Conservation (phyloP, 2,329 filamentous ascomycete species). For the Gaeumannomyces tritici region DNA sequence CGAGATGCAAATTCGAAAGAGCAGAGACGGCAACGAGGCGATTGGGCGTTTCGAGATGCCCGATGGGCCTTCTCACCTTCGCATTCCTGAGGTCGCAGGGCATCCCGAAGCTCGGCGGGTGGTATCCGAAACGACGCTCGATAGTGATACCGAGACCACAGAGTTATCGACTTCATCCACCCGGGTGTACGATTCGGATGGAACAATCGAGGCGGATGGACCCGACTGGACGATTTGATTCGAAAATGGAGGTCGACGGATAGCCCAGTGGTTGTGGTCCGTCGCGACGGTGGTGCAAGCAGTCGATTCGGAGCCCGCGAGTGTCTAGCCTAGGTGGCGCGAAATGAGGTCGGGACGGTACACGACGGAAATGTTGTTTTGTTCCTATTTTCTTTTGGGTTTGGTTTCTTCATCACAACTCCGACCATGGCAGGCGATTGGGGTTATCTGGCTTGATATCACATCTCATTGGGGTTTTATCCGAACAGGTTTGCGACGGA, state of each 20-base stretch:
- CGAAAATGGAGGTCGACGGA: not conserved
- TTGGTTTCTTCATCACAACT: not conserved
- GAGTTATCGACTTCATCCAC: not conserved
- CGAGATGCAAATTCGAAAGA: not conserved
- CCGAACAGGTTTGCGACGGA: not conserved
- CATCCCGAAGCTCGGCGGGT: no score
- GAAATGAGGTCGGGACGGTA: not conserved
- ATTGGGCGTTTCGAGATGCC: no score
- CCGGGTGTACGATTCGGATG: not conserved
- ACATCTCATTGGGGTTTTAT: not conserved
- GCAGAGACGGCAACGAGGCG: not conserved
- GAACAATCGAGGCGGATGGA: not conserved
- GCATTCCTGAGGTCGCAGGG: no score
- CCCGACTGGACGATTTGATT: not conserved
- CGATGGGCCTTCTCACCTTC: no score
- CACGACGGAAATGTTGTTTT: not conserved
- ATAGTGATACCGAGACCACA: not conserved
- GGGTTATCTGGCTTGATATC: not conserved
- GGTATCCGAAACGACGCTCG: not conserved
- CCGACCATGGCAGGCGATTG: not conserved
- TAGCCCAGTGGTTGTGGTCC: not conserved
- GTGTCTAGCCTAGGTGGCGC: not conserved
- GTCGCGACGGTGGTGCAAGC: not conserved
- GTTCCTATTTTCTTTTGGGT: not conserved
- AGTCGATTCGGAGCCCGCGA: not conserved